These are phyloP conservation scores for Massariosphaeria phaeospora DNA, from an alignment of 495 filamentous ascomycete genomes.

Conservation along the genomic window DNA sequence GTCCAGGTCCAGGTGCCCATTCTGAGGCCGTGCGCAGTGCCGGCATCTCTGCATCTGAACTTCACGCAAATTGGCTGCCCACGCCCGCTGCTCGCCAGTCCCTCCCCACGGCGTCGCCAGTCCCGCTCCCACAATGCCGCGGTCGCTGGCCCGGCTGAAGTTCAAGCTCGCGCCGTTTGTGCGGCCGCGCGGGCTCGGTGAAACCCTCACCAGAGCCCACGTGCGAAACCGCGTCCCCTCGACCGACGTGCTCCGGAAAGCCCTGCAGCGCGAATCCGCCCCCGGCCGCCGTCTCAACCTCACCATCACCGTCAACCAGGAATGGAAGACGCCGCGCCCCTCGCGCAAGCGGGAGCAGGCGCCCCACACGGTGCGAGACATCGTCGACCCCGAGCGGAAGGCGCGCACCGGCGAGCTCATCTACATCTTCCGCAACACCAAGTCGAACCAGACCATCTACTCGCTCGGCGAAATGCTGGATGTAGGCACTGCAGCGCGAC, in stretches of 20 bases:
- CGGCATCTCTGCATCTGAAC: neutral
- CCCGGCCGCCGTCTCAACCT: neutral
- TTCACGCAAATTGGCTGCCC: neutral
- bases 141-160: neutral
- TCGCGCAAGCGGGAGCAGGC: no score
- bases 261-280: neutral
- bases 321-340: neutral
- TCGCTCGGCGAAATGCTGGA: slow-evolving; percentile 64
- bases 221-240: neutral
- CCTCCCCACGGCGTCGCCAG: neutral
- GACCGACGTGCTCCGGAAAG: neutral
- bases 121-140: neutral
- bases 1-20: no score
- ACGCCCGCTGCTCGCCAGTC: neutral
- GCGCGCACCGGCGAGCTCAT: slow-evolving; percentile 50
- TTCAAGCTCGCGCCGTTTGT: no score
- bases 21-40: no score
- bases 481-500: slow-evolving; percentile 35
- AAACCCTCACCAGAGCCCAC: no score
- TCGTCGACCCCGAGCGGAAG: neutral
- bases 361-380: neutral
- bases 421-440: slow-evolving; percentile 75
- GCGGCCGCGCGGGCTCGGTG: no score
- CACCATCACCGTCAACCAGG: neutral
- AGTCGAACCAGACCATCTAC: slow-evolving; percentile 78